Conservation (phyloP, 1,139 yeast species). For the Kodamaea alishanica region DNA sequence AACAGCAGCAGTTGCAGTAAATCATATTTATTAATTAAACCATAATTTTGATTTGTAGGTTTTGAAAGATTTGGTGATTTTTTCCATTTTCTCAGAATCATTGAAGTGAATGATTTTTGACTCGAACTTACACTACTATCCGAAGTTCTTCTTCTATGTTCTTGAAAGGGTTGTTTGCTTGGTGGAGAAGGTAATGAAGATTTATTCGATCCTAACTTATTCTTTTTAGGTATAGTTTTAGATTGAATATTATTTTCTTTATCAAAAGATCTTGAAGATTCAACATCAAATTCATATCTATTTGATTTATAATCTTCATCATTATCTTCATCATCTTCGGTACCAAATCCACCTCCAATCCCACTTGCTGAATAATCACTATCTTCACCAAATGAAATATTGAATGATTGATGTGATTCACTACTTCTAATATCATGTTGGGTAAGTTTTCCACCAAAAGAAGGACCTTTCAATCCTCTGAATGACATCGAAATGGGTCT, state of each 20-base stretch:
- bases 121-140: conserved; percentile 18
- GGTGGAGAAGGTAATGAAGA: conserved; percentile 18
- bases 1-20: conserved; percentile 3
- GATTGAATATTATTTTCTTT: conserved; percentile 7
- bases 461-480: conserved; percentile 59
- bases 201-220: conserved; percentile 4
- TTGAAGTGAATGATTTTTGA: conserved; percentile 32
- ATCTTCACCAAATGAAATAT: conserved; percentile 34
- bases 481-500: conserved; percentile 69
- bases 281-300: conserved; percentile 7
- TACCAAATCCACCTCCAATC: conserved; percentile 16
- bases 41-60: too few relatives aligned
- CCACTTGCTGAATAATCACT: conserved; percentile 13
- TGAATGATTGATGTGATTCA: conserved; percentile 45
- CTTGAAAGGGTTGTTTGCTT: conserved; percentile 16
- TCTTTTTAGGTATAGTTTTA: not conserved
- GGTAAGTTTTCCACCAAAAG: conserved; percentile 39
- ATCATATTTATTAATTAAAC: too few relatives aligned
- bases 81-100: conserved; percentile 28
- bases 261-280: conserved; percentile 5
- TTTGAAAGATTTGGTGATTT: conserved; percentile 13
- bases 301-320: conserved; percentile 2
- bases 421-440: conserved; percentile 30
- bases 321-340: conserved; percentile 19
- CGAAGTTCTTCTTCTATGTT: conserved; percentile 5